These are phyloP conservation scores for Talaromyces stipitatus DNA, from an alignment of 495 filamentous ascomycete genomes.

Conservation along the genomic window DNA sequence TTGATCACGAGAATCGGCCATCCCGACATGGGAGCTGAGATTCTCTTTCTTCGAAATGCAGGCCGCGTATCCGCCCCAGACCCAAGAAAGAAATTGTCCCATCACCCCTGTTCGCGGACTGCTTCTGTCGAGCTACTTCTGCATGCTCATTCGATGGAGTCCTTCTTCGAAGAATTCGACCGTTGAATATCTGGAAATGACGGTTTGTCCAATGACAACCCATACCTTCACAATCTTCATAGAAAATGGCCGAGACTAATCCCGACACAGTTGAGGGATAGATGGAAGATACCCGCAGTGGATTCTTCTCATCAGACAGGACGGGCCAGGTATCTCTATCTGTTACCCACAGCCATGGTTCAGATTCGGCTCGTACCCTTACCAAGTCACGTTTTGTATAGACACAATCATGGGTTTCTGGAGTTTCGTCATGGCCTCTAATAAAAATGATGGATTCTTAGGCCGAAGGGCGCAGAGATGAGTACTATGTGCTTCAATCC, in stretches of 20 bases:
- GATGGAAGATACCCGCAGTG: background rate
- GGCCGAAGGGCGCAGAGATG: background rate
- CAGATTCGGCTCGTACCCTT: background rate
- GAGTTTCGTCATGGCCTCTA: background rate
- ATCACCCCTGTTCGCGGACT: background rate
- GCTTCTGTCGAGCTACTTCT: slow-evolving; percentile 1
- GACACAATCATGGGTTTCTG: background rate
- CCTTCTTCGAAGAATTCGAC: background rate
- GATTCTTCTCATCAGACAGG: background rate
- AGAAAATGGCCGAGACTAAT: background rate
- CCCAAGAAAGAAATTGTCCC: background rate
- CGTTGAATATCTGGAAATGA: slow-evolving; percentile 2
- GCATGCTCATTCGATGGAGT: slow-evolving; percentile 4
- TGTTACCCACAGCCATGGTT: background rate
- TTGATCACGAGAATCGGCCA: background rate
- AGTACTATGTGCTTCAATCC: background rate
- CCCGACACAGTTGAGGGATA: background rate
- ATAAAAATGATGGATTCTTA: background rate
- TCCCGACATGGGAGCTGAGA: background rate
- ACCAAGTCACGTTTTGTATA: background rate
- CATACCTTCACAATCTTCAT: background rate
- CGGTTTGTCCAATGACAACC: background rate
- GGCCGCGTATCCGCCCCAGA: slow-evolving; percentile 2
- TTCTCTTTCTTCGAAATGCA: background rate
- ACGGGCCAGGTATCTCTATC: background rate